Evolutionary conservation across 2,329 filamentous ascomycete species (phyloP), one percentile per base, ranked within the genome.

Genomic region (Paecilomyces sp.): DNA sequence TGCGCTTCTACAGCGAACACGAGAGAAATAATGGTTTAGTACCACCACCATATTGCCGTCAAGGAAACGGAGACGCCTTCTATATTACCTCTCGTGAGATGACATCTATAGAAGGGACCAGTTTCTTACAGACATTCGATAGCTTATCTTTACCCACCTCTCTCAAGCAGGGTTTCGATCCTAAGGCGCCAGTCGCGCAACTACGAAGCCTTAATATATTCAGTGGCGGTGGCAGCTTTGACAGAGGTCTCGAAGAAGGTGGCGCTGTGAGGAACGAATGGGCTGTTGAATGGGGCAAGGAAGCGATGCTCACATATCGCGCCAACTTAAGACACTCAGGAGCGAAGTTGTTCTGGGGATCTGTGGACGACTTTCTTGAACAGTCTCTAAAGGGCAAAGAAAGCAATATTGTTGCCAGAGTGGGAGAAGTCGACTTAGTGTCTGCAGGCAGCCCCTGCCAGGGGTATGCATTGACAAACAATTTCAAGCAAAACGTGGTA

Each of bases 171-270:
- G 86, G 85, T 0, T 83, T 84, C 51, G 75, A 87, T 62, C 82
- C 84, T 0, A 55, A 58, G 4, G 59, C 64, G 4, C 60, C 56
- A 50, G 69, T 59, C 61, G 62, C 68, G 18, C 79, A 78, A 60
- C 76, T 90, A 8, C 77, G 76, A 4, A 88, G 87, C 0, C 74
- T 93, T 3, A 89, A 91, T 63, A 76, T 94, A 0, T 95, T 91
- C 67, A 91, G 88, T 64, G 91, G 91, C 0, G 87, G 88, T 18
- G 90, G 91, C 0, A 91, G 88, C 57, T 85, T 94, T 57, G 90
- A 90, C 4, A 81, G 88, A 31, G 90, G 90, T 0, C 77, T 95
- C 0, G 89, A 92, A 70, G 89, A 92, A 57, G 85, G 84, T 0
- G 85, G 86, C 0, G 85, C 80, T 0, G 80, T 92, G 0, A 70